Evolutionary conservation across 2,329 filamentous ascomycete genomes (phyloP).

Genomic region (Fusarium sp.): DNA sequence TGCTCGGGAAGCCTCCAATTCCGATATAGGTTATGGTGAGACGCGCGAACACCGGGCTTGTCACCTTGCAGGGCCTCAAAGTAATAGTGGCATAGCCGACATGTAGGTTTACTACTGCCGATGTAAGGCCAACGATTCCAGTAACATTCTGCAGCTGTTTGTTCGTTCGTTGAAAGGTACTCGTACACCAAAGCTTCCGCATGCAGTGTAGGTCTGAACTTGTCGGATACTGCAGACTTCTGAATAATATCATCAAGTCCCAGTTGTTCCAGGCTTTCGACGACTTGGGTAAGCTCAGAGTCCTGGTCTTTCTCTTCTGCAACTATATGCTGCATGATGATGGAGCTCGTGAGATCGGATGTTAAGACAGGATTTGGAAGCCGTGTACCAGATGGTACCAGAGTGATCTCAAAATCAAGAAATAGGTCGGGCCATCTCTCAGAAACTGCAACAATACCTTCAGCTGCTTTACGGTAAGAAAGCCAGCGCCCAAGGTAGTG

Average conservation of each 20-base stretch:
- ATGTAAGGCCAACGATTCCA: constrained; percentile 50
- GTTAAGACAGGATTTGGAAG: constrained; percentile 4
- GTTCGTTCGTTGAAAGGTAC: constrained; percentile 17
- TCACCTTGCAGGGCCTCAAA: constrained; percentile 27
- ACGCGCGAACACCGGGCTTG: constrained; percentile 39
- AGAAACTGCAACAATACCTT: constrained; percentile 17
- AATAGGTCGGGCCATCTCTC: constrained; percentile 45
- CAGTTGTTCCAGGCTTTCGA: constrained; percentile 32
- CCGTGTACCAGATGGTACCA: constrained; percentile 35
- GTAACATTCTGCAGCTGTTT: constrained; percentile 30
- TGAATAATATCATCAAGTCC: constrained; percentile 31
- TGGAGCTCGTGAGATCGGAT: constrained; percentile 1
- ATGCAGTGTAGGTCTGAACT: constrained; percentile 47
- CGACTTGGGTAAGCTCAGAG: not conserved
- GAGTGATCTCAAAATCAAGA: constrained; percentile 40
- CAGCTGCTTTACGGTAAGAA: constrained; percentile 40
- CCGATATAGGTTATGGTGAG: constrained; percentile 52
- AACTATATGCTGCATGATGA: not conserved
- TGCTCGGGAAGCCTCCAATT: constrained; percentile 51
- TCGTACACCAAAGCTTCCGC: constrained; percentile 48
- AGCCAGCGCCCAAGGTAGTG: constrained; percentile 44
- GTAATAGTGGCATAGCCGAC: constrained; percentile 51
- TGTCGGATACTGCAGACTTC: constrained; percentile 9
- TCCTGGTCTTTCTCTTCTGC: not conserved
- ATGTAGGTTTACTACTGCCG: constrained; percentile 53